These are phyloP conservation scores for Epichloe coenophiala DNA, from an alignment of 2,329 filamentous ascomycete genomes.

Conservation along the genomic window DNA sequence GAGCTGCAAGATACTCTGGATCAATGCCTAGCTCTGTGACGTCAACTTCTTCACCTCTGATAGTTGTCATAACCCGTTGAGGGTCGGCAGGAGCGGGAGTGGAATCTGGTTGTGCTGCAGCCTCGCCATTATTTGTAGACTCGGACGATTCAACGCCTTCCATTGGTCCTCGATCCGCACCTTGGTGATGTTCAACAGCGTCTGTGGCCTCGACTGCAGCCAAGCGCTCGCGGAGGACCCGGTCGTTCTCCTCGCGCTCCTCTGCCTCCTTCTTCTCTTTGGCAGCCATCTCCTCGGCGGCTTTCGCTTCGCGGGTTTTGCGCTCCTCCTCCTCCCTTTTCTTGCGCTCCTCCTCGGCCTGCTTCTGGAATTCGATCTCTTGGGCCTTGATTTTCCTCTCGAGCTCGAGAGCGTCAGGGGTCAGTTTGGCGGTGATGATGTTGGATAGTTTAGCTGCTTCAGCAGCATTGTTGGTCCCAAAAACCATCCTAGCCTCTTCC, in stretches of 20 bases:
- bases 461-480: constrained; percentile 45
- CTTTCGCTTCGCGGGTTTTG: constrained; percentile 54
- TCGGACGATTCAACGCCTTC: constrained; percentile 57
- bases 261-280: constrained; percentile 58
- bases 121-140: constrained; percentile 18
- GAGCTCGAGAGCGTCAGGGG: constrained; percentile 72
- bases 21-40: constrained; percentile 94
- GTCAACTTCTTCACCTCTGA: constrained; percentile 77
- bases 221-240: constrained; percentile 15
- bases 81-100: constrained; percentile 8
- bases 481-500: constrained; percentile 80
- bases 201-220: constrained; percentile 45
- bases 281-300: constrained; percentile 53
- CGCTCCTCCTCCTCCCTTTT: constrained; percentile 49
- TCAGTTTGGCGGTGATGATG: constrained; percentile 57
- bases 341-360: constrained; percentile 46
- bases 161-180: constrained; percentile 40
- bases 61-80: constrained; percentile 61
- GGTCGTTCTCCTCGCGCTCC: constrained; percentile 43
- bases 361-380: constrained; percentile 36
- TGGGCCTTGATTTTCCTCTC: constrained; percentile 57
- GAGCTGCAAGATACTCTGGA: constrained; percentile 82
- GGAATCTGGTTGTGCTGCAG: constrained; percentile 13
- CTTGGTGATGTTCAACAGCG: constrained; percentile 13
- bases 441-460: constrained; percentile 60